Conservation (phyloP, 192 early-diverging fungal species). For the Podila epicladia region DNA sequence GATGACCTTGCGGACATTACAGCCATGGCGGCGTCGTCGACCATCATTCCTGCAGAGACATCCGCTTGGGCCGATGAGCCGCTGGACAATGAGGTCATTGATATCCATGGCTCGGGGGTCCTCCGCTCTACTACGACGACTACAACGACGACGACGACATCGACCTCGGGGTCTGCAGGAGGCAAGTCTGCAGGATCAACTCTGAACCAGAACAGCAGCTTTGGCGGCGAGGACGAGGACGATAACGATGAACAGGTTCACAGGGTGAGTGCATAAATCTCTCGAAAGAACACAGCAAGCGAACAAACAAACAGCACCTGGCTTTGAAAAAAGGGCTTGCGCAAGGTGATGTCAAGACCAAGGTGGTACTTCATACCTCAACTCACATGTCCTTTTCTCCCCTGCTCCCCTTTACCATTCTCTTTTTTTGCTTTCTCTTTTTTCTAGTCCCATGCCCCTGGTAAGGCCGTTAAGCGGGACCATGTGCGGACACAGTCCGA, state of each 20-base stretch:
- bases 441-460: conserved; percentile 37
- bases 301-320: no score
- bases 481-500: conserved; percentile 9
- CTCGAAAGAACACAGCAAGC: background rate
- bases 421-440: background rate
- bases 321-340: no score
- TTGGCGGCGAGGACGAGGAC: conserved; percentile 18
- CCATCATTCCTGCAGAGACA: conserved; percentile 47
- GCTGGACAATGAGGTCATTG: conserved; percentile 50
- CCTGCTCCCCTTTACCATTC: background rate
- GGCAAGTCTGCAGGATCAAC: background rate
- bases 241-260: conserved; percentile 13
- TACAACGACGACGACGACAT: background rate
- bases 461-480: conserved; percentile 41
- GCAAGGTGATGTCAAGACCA: no score
- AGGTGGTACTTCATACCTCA: background rate
- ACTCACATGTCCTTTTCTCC: background rate
- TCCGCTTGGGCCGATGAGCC: conserved; percentile 50
- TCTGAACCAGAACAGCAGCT: background rate
- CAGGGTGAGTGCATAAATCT: conserved; percentile 11
- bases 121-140: background rate
- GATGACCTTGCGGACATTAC: conserved; percentile 37
- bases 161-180: background rate
- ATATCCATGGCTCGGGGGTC: conserved; percentile 25
- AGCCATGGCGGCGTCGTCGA: conserved; percentile 25